phyloP scores from a whole-genome alignment of 495 filamentous ascomycete genomes.

The Cryomyces antarcticus region DNA sequence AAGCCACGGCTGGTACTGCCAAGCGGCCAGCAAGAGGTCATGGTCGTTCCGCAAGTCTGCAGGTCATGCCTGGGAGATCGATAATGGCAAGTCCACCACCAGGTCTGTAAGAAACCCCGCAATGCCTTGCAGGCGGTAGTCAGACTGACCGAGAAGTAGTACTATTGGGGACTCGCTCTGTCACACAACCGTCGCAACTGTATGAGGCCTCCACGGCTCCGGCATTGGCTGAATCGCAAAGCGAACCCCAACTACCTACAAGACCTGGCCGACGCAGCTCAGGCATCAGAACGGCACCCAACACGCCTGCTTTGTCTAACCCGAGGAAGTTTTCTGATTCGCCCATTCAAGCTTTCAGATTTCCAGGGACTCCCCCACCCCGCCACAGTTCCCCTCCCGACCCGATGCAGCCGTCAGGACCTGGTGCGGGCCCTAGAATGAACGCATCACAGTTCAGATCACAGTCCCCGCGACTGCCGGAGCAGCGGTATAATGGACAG shows the following conservation, averaged over 20 bases:
- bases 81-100: too few species aligned
- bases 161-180: neutral
- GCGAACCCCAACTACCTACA: neutral
- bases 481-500: conserved; percentile 8
- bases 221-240: neutral
- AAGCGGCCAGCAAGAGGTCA: conserved; percentile 37
- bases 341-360: conserved; percentile 40
- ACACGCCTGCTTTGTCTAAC: conserved; percentile 1
- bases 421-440: conserved; percentile 3
- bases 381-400: conserved; percentile 9
- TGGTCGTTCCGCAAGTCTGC: conserved; percentile 65
- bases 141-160: neutral
- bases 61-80: conserved; percentile 34
- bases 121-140: neutral
- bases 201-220: conserved; percentile 6
- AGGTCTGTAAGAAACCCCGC: neutral
- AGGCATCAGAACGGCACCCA: conserved; percentile 4
- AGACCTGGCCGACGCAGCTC: conserved; percentile 2
- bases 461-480: conserved; percentile 15
- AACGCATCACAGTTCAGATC: conserved; percentile 11
- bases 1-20: conserved; percentile 18
- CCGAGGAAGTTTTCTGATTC: conserved; percentile 15
- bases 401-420: neutral
- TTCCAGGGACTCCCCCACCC: conserved; percentile 30
- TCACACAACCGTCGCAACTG: conserved; percentile 9